Base-by-base conservation (phyloP, 2,329 filamentous ascomycete genomes). In the Chrysoporthe cubensis region DNA sequence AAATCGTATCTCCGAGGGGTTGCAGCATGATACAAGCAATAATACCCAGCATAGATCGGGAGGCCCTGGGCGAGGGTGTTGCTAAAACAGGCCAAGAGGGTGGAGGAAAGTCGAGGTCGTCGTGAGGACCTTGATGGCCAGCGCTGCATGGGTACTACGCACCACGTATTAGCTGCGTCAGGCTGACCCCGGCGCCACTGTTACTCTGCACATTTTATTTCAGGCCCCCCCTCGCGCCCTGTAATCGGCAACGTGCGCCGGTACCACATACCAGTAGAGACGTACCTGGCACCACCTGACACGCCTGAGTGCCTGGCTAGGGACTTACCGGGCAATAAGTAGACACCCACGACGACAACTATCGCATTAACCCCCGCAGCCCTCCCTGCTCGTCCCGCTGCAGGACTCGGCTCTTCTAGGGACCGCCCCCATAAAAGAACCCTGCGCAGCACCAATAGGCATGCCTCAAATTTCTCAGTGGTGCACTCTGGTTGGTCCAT, bases 91-190 rank as follows among this genome's bases (percentile, higher is more conserved):
- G 9, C 26, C 48, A n/a, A 26, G 48, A 26, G n/a, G 14, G n/a
- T 16, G 9, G 11, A 52, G 48, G 21, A 52, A 4, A 2, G 48
- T 32, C 48, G 26, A 46, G 16, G 26, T 61, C 3, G 8, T 44
- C 16, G n/a, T 50, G 66, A 59, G 66, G 26, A 67, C 66, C 66
- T 67, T 67, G 62, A 67, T 67, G 66, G 66, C 18, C 62, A 58
- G 18, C 40, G 32, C 44, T 46, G 46, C 64, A 61, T 42, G 57
- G 54, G 11, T 26, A 26, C 26, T 26, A 26, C 26, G 26, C 26
- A 26, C 26, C 26, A 26, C 26, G 26, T 26, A 26, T 26, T 26
- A 26, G 26, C 26, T 26, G 26, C 37, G 9, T 40, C 6, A 40
- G 37, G 6, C 37, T 7, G 37, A 40, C 37, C 4, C 37, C 37